A percentile compares a stretch with the other conserved stretches of the same genome.
Conservation (phyloP, 257 asterid genomes). For the Plectranthus barbatus region DNA sequence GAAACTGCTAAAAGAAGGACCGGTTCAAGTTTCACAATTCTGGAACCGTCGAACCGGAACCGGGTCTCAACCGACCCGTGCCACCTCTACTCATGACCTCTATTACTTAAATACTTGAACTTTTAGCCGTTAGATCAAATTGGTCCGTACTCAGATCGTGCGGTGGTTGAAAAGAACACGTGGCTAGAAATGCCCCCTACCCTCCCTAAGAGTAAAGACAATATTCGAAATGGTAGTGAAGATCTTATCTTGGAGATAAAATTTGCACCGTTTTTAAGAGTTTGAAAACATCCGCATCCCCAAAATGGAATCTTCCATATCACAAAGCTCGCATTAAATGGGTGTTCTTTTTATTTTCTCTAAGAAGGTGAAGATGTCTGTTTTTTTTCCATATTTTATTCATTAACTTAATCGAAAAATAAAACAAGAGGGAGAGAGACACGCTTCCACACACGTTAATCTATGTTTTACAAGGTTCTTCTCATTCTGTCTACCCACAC, state of each 20-base stretch:
- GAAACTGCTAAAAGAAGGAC: too few relatives aligned
- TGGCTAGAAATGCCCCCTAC: not conserved
- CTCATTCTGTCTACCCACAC: slow-evolving; percentile 59
- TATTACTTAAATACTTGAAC: too few relatives aligned
- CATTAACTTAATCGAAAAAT: slow-evolving; percentile 33
- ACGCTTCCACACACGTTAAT: slow-evolving; percentile 47
- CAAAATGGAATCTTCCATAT: slow-evolving; percentile 87
- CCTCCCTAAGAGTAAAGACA: not conserved
- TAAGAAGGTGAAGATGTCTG: slow-evolving; percentile 99
- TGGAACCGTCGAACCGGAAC: too few relatives aligned
- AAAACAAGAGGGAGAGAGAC: slow-evolving; percentile 31
- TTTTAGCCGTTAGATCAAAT: slow-evolving; percentile 4
- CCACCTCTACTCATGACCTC: too few relatives aligned
- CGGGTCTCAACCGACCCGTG: too few relatives aligned
- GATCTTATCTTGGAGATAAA: not conserved
- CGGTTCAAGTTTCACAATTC: too few relatives aligned
- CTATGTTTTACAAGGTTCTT: slow-evolving; percentile 68
- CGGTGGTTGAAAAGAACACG: not conserved
- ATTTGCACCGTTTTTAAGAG: slow-evolving; percentile 19
- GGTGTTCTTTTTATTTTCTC: slow-evolving; percentile 51
- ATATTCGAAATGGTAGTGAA: not conserved
- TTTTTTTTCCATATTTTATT: slow-evolving; percentile 46
- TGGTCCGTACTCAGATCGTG: not conserved
- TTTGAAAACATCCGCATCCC: slow-evolving; percentile 74
- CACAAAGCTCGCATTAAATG: slow-evolving; percentile 86